phyloP scores from a whole-genome alignment of 169 alveolate genomes.

The Plasmodium chabaudi region DNA sequence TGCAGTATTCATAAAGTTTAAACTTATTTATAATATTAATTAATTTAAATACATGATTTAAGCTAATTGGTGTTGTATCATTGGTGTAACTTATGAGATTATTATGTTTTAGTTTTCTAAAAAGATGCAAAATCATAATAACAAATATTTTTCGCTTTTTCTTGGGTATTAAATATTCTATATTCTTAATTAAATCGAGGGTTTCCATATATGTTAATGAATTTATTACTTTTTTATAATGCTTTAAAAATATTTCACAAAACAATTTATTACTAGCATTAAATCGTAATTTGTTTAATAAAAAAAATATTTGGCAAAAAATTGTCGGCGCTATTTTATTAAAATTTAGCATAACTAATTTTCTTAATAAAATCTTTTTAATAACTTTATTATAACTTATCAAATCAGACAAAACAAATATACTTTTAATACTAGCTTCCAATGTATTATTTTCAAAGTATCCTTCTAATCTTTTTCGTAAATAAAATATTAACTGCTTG shows the following conservation, averaged over 20 bases:
- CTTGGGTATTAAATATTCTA: constrained; percentile 58
- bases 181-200: constrained; percentile 49
- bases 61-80: not conserved
- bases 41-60: constrained; percentile 44
- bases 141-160: constrained; percentile 58
- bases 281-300: constrained; percentile 60
- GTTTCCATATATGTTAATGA: constrained; percentile 40
- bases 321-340: constrained; percentile 22
- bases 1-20: constrained; percentile 59
- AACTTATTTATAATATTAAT: constrained; percentile 62
- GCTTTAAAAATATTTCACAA: constrained; percentile 52
- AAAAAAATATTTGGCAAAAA: constrained; percentile 64
- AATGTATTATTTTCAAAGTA: constrained; percentile 59
- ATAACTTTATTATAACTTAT: constrained; percentile 62
- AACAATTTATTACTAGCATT: constrained; percentile 48
- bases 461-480: constrained; percentile 58
- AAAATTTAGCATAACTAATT: constrained; percentile 44
- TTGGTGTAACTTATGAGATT: not conserved
- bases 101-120: constrained; percentile 42
- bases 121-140: constrained; percentile 46
- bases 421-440: constrained; percentile 63
- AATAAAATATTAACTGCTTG: constrained; percentile 40
- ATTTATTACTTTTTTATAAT: constrained; percentile 46
- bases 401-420: constrained; percentile 40
- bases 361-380: constrained; percentile 52